Base-by-base conservation (phyloP, 2,329 filamentous ascomycete species). In the Aspergillus tubingensis region DNA sequence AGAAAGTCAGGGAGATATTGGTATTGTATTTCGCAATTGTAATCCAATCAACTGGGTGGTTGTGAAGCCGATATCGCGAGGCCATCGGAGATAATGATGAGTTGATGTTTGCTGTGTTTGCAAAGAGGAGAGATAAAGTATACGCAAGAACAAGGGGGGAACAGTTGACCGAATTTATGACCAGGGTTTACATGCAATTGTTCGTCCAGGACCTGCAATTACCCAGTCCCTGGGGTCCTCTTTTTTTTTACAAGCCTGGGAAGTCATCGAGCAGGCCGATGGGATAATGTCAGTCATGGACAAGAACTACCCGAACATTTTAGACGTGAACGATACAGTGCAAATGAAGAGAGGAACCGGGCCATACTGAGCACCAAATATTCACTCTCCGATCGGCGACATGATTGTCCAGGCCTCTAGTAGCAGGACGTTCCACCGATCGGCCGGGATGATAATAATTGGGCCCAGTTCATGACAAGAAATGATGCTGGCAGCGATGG, bases 41-140 rank as follows among this genome's bases (percentile, higher is more conserved):
- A 36, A 13, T 48, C 6, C 11, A n/a, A 21, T 48, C 5, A 27
- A 36, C 32, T 32, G 11, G 44, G 23, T 27, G 5, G 11, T 27
- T 11, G 44, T 27, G 13, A 27, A 48, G 21, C 44, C 44, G 44
- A 25, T 49, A 49, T 49, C 25, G 47, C 47, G 47, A 49, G 47
- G 17, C 23, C 47, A 30, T 7, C 39, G 11, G 17, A 21, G 23
- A 44, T 23, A 8, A 8, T 36, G 32, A 13, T 15, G 32, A 36
- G 25, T 13, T 8, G 17, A 44, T 62, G 63, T 63, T 63, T 65
- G 61, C 48, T 38, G 30, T 62, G 61, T 65, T 60, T 63, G 61
- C 63, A 65, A 27, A 3, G 39, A 3, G 39, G 32, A 25, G 54
- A 23, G 39, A 25, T 55, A 32, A 7, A n/a, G 21, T 25, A n/a